Base-by-base conservation (phyloP, 352 stramenopile genomes). In the Globisporangium nunn region DNA sequence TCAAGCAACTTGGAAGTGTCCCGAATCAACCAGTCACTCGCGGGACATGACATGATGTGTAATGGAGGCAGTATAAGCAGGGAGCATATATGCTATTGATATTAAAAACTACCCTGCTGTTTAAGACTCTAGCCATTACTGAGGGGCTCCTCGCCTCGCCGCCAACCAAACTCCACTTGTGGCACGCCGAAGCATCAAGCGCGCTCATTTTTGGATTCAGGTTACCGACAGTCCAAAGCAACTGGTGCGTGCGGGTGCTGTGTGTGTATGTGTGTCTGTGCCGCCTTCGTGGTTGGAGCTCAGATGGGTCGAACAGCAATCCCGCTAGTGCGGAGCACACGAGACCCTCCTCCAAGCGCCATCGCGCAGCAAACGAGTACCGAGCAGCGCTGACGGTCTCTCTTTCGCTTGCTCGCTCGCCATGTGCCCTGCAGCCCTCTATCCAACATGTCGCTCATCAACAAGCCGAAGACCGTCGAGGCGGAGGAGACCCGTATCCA, bases 381-480 rank as follows among this genome's bases (percentile, higher is more conserved):
- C n/a, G 30, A 31, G 45, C 45, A 23, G 17, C n/a, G 30, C 50
- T 63, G n/a, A 58, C 50, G 31, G 0, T 30, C 28, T 50, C 2
- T 55, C 15, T 18, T 3, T 43, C 45, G 7, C 51, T 18, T 50
- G 29, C 4, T 46, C 15, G 23, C 55, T 15, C 11, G 39, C 17
- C 35, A 41, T 41, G 8, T 14, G 35, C 50, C 14, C 17, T 56
- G 30, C 56, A 91, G 79, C 81, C 83, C 83, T 93, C 79, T 82
- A 93, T 93, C 81, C 83, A 91, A 63, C 67, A 93, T 93, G 83
- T 93, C 83, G 64, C 72, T 87, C 69, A 76, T 90, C 62, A 87
- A 80, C 73, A 93, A 93, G 81, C 78, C 79, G 46, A 91, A 91
- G 77, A 87, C 77, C 68, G 80, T 93, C 63, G 83, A 93, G 62